Evolutionary conservation across 148 eudicot genomes (phyloP).

Genomic region (Rhododendron vialii): DNA sequence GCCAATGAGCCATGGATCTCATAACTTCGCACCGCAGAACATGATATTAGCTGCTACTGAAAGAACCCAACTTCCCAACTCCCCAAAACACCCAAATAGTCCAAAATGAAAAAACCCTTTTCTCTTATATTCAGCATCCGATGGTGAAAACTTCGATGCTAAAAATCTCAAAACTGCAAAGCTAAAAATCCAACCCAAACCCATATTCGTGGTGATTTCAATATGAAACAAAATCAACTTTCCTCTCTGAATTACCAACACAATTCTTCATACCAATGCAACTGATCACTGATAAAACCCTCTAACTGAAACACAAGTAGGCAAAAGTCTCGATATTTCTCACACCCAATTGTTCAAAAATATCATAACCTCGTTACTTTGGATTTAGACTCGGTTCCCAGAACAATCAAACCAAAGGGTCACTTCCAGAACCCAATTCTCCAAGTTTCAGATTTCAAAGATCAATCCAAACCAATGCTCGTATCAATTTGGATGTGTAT

Average conservation of each 20-base stretch:
- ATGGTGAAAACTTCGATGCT: not conserved
- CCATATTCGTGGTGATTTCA: not conserved
- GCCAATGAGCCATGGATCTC: conserved; percentile 96
- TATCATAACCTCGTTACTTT: not conserved
- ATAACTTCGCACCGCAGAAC: conserved; percentile 90
- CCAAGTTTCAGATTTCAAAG: not conserved
- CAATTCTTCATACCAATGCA: not conserved
- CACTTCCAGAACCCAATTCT: not conserved
- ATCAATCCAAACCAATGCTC: not conserved
- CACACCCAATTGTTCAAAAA: not conserved
- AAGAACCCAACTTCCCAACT: conserved; percentile 12
- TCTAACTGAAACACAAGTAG: not conserved
- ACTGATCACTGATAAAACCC: not conserved
- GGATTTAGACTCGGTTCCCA: not conserved
- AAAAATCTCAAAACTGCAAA: too few relatives aligned
- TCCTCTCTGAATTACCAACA: not conserved
- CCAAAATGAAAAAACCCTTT: not conserved
- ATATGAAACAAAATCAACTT: not conserved
- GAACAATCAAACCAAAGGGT: not conserved
- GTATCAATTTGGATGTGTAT: not conserved
- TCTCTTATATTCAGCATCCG: not conserved
- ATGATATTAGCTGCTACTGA: conserved; percentile 33
- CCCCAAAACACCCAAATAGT: not conserved
- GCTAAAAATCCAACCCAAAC: not conserved
- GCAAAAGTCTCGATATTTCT: not conserved